Evolutionary conservation across 306 rosid species (phyloP).

Genomic region (Prunus fruticosa): DNA sequence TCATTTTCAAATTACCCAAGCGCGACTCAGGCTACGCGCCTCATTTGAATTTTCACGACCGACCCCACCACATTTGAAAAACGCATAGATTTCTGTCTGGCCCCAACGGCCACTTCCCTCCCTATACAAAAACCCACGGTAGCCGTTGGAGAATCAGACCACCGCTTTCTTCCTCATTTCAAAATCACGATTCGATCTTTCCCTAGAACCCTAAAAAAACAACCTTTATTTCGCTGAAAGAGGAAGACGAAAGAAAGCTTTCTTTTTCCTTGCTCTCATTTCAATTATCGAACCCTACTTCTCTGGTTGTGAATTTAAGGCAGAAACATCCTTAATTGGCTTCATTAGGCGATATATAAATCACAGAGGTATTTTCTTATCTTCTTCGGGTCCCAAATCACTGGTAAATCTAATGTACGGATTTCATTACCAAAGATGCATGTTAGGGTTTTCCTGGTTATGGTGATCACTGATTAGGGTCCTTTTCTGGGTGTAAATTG

Average conservation of each 20-base stretch:
- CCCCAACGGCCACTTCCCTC: constrained; percentile 32
- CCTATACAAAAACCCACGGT: constrained; percentile 23
- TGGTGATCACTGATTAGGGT: neutral
- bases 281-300: neutral
- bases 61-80: constrained; percentile 20
- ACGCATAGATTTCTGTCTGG: neutral
- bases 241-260: neutral
- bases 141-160: constrained; percentile 27
- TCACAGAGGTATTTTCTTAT: neutral
- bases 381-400: neutral
- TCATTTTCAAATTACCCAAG: neutral
- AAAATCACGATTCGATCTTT: constrained; percentile 13
- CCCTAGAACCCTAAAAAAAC: neutral
- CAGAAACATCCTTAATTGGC: neutral
- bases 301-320: neutral
- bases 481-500: neutral
- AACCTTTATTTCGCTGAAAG: neutral
- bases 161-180: constrained; percentile 13
- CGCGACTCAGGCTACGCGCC: constrained; percentile 8
- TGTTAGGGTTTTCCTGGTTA: neutral
- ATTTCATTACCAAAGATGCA: neutral
- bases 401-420: neutral
- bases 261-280: neutral
- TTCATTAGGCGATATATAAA: neutral
- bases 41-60: constrained; percentile 5